Conservation (phyloP, 2,329 filamentous ascomycete species). For the Chrysoporthe puriensis region DNA sequence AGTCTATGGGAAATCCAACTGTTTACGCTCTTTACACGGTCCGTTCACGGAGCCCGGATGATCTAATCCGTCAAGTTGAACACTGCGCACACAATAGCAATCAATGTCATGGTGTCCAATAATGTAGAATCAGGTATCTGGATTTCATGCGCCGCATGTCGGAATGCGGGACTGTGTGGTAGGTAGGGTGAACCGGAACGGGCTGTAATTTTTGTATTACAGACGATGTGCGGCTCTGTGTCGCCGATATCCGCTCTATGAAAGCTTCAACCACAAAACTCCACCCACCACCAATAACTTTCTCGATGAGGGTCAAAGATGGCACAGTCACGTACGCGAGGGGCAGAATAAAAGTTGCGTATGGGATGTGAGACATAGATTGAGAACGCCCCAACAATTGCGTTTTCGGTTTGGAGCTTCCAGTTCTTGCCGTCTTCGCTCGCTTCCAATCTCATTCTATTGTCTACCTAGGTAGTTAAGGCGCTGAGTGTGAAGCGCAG, state of each 20-base stretch:
- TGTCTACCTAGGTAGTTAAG: background rate
- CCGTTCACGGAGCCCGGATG: background rate
- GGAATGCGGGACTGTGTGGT: background rate
- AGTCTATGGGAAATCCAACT: constrained; percentile 24
- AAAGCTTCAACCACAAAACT: constrained; percentile 9
- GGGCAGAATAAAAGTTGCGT: background rate
- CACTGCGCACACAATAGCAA: too few species aligned
- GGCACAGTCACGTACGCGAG: background rate
- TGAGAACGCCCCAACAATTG: background rate
- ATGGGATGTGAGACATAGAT: too few species aligned
- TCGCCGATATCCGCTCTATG: constrained; percentile 12
- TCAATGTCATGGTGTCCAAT: background rate
- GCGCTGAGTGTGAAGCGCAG: background rate
- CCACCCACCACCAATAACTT: background rate
- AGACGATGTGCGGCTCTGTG: constrained; percentile 9
- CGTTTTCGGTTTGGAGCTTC: background rate
- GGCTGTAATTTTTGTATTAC: background rate
- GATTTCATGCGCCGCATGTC: too few species aligned
- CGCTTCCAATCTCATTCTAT: too few species aligned
- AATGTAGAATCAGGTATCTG: background rate
- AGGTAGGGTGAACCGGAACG: background rate
- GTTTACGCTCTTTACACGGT: constrained; percentile 24
- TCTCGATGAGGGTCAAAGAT: background rate
- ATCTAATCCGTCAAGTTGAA: too few species aligned
- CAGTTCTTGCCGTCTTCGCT: background rate